Evolutionary conservation across 2,329 filamentous ascomycete genomes (phyloP).

Genomic region (Rutstroemia sp.): DNA sequence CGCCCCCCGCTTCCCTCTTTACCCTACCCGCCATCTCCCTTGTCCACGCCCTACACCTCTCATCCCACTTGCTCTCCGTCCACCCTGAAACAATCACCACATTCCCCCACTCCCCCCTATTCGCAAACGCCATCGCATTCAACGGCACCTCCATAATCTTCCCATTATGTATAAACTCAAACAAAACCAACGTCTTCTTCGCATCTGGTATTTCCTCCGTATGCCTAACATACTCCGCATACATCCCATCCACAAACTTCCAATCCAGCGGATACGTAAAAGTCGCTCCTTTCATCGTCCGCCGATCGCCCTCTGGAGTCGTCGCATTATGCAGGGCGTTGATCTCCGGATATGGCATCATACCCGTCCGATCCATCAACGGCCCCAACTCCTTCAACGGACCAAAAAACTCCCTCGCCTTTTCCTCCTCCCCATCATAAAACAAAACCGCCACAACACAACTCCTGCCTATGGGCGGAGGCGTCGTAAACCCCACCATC

Average conservation of each 20-base stretch:
- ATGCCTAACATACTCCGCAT: conserved; percentile 26
- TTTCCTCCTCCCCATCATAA: conserved; percentile 29
- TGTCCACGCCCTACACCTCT: conserved; percentile 12
- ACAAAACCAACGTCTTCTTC: conserved; percentile 15
- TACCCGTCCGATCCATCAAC: conserved; percentile 18
- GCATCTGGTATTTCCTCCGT: conserved; percentile 19
- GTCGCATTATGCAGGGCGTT: conserved; percentile 29
- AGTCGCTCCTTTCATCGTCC: conserved; percentile 31
- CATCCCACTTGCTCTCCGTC: conserved; percentile 17
- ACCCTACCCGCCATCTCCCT: conserved; percentile 11
- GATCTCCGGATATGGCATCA: conserved; percentile 29
- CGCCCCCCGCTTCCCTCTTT: background rate
- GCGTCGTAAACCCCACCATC: background rate
- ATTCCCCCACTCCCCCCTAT: conserved; percentile 24
- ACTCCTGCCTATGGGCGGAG: too few relatives aligned
- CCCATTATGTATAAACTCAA: conserved; percentile 17
- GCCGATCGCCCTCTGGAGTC: conserved; percentile 26
- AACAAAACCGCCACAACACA: conserved; percentile 15
- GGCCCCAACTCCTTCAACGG: conserved; percentile 25
- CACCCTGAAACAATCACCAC: conserved; percentile 26
- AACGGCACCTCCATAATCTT: conserved; percentile 18
- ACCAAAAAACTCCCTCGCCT: conserved; percentile 25
- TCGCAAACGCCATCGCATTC: conserved; percentile 22
- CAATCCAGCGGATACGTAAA: conserved; percentile 30
- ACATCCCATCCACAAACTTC: conserved; percentile 21